Evolutionary conservation across 371 early-diverging fungal species (phyloP), one percentile per base, ranked within the genome.

Genomic region (Furculomyces boomerangus): DNA sequence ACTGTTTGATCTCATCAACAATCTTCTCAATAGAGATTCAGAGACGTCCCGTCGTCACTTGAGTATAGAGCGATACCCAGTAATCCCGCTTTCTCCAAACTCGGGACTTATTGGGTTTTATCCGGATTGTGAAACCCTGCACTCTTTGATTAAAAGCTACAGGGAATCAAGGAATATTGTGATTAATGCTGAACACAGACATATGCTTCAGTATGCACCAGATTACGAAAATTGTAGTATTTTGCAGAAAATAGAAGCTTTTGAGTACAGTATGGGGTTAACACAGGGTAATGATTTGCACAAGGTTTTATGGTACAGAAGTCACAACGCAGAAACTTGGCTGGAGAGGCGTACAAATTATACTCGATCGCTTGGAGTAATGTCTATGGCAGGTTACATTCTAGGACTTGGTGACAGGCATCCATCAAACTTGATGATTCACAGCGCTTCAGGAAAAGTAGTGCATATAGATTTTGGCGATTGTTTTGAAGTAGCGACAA

Each of bases 401-500:
- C 76, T 98, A 14, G 99, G 99, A 20, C 68, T 98, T 22, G 99
- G 99, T 7, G 99, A 98, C 67, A 75, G 99, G 14, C 99, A 98
- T 69, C 96, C 98, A 3, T 92, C 96, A 14, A 98, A 98, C 62
- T 73, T 98, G 47, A 93, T 98, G 90, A 64, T 98, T 54, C 91
- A 98, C 58, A 74, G 86, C 25, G 78, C 75, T 32, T 85, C 90
- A 2, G 96, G 96, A 61, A 93, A 94, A 63, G 84, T 96, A 8
- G 84, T 95, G n/a, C 98, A 98, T 57, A 95, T 98, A 60, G 99
- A 98, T 69, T 93, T 98, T 68, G 98, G 98, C 32, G 97, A 96
- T 61, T 95, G 98, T 68, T 98, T 98, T 59, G 99, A 98, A 76
- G 87, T 94, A 22, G 93, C 96, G 7, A 89, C 89, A 81, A 88